Evolutionary conservation across 1,284 basidiomycete species (phyloP).

Genomic region (Boletus mariae): DNA sequence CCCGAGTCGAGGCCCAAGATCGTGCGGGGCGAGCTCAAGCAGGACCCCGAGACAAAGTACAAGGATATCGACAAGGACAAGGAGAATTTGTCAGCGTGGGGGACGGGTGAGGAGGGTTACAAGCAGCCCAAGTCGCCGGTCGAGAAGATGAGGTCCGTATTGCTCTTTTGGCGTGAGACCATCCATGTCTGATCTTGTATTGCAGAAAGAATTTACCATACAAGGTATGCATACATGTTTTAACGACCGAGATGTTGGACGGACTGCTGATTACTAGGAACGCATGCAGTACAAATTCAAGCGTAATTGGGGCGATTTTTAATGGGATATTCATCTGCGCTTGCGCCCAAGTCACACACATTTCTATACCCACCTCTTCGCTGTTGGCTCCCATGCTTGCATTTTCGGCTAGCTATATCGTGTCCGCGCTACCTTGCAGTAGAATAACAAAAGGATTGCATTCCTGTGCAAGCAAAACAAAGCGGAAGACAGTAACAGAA

Average conservation of each 20-base stretch:
- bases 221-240: slow-evolving; percentile 55
- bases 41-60: slow-evolving; percentile 61
- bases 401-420: slow-evolving; percentile 1
- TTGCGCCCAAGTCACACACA: slow-evolving; percentile 17
- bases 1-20: slow-evolving; percentile 45
- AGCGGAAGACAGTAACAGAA: no score
- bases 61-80: slow-evolving; percentile 50
- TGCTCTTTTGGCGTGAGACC: background rate
- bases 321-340: slow-evolving; percentile 8
- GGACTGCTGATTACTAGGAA: slow-evolving; percentile 46
- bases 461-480: background rate
- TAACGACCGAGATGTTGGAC: slow-evolving; percentile 10
- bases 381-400: slow-evolving; percentile 1
- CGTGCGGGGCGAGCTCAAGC: slow-evolving; percentile 51
- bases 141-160: slow-evolving; percentile 65
- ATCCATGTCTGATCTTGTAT: background rate
- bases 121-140: slow-evolving; percentile 63
- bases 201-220: slow-evolving; percentile 74
- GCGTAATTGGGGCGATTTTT: slow-evolving; percentile 83
- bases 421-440: background rate
- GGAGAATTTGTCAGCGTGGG: slow-evolving; percentile 61
- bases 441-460: background rate
- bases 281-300: slow-evolving; percentile 84
- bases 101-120: slow-evolving; percentile 69
- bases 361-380: slow-evolving; percentile 27